phyloP scores from a whole-genome alignment of 2,329 filamentous ascomycete genomes.

The Pseudocercospora pini-densiflorae region DNA sequence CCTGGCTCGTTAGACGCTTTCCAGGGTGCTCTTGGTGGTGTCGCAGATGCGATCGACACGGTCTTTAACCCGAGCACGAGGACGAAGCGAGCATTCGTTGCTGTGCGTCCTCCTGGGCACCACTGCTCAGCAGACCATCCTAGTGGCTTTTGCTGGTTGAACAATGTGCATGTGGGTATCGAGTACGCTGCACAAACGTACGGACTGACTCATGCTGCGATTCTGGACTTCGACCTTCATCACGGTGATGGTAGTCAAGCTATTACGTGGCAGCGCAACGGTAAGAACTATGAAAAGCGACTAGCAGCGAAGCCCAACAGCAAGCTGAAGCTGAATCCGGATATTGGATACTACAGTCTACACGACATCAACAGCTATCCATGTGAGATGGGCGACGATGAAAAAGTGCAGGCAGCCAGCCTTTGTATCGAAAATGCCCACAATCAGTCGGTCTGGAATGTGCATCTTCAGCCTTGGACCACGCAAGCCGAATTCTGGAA shows the following conservation, averaged over 20 bases:
- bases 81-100: slow-evolving; percentile 75
- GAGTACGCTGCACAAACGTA: slow-evolving; percentile 84
- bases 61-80: slow-evolving; percentile 65
- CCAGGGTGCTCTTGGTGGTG: slow-evolving; percentile 87
- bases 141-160: slow-evolving; percentile 98
- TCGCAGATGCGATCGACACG: slow-evolving; percentile 88
- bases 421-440: slow-evolving; percentile 94
- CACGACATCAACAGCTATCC: slow-evolving; percentile 99
- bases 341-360: slow-evolving; percentile 91
- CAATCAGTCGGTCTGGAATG: slow-evolving; percentile 93
- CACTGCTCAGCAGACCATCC: slow-evolving; percentile 90
- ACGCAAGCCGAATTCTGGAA: slow-evolving; percentile 84
- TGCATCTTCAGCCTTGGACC: slow-evolving; percentile 89
- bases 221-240: slow-evolving; percentile 89
- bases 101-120: slow-evolving; percentile 89
- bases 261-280: slow-evolving; percentile 90
- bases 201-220: slow-evolving; percentile 89
- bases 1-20: slow-evolving; percentile 84
- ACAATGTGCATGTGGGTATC: slow-evolving; percentile 97
- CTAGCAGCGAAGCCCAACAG: slow-evolving; percentile 35
- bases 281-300: slow-evolving; percentile 57
- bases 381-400: slow-evolving; percentile 89
- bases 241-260: slow-evolving; percentile 95
- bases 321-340: slow-evolving; percentile 37
- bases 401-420: slow-evolving; percentile 93